A percentile compares a stretch with the other conserved stretches of the same genome.
Conservation (phyloP, 352 stramenopile genomes). For the Globisporangium middletonii region DNA sequence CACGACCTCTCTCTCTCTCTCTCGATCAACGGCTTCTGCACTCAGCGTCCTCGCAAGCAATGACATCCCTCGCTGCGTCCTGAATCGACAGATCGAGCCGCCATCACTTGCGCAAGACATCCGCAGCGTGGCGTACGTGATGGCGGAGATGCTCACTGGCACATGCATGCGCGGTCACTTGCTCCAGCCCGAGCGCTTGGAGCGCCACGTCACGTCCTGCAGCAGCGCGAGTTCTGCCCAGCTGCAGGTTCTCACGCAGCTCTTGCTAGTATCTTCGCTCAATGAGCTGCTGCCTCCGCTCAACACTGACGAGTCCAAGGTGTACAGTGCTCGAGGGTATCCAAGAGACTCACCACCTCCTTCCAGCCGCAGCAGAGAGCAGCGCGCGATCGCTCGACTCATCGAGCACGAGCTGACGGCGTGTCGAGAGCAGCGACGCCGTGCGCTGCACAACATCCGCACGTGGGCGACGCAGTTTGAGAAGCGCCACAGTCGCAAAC, state of each 20-base stretch:
- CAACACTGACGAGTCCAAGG: slow-evolving; percentile 8
- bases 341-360: too few species aligned
- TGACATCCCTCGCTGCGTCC: slow-evolving; percentile 19
- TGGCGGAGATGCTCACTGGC: slow-evolving; percentile 57
- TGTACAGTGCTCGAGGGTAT: too few species aligned
- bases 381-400: slow-evolving; percentile 20
- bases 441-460: slow-evolving; percentile 36
- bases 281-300: slow-evolving; percentile 9
- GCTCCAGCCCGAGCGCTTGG: slow-evolving; percentile 26
- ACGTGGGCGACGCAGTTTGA: slow-evolving; percentile 51
- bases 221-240: slow-evolving; percentile 16
- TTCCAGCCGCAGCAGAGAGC: neutral
- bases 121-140: slow-evolving; percentile 48
- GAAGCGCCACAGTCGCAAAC: slow-evolving; percentile 42
- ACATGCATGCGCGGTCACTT: slow-evolving; percentile 23
- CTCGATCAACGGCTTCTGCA: neutral
- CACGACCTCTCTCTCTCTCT: too few species aligned
- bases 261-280: slow-evolving; percentile 20
- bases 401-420: slow-evolving; percentile 36
- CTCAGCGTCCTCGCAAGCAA: slow-evolving; percentile 26
- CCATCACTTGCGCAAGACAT: slow-evolving; percentile 28
- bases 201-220: slow-evolving; percentile 16
- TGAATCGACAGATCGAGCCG: slow-evolving; percentile 13
- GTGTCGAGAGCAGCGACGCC: slow-evolving; percentile 28
- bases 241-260: slow-evolving; percentile 19